Conservation (phyloP, 441 rosid species). For the Arabidopsis hybrid region DNA sequence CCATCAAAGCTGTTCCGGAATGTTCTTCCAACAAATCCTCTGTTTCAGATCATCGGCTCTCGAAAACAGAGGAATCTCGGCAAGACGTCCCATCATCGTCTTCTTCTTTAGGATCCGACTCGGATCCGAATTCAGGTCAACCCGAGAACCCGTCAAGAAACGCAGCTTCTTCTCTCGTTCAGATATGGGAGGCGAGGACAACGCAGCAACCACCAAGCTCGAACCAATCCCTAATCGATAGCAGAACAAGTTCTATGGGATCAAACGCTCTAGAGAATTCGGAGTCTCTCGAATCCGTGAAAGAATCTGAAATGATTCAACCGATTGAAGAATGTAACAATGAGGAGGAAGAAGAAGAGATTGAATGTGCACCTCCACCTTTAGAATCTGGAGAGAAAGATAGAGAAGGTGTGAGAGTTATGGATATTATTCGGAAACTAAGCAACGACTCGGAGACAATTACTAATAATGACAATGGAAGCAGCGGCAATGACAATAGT, state of each 20-base stretch:
- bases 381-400: constrained; percentile 58
- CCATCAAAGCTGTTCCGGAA: constrained; percentile 23
- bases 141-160: constrained; percentile 19
- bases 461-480: constrained; percentile 25
- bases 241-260: constrained; percentile 52
- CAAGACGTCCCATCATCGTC: constrained; percentile 11
- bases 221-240: constrained; percentile 36
- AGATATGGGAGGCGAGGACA: constrained; percentile 92
- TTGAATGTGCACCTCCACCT: constrained; percentile 50
- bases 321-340: constrained; percentile 43
- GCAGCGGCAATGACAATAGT: constrained; percentile 8
- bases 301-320: constrained; percentile 44
- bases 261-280: constrained; percentile 41
- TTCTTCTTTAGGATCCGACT: constrained; percentile 31
- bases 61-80: constrained; percentile 22
- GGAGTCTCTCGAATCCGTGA: constrained; percentile 35
- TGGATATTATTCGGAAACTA: constrained; percentile 73
- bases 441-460: constrained; percentile 49
- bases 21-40: constrained; percentile 31
- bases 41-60: constrained; percentile 9
- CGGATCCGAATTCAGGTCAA: constrained; percentile 27
- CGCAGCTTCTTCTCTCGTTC: constrained; percentile 89
- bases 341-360: constrained; percentile 40
- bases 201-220: constrained; percentile 47
- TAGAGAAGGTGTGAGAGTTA: constrained; percentile 64